Evolutionary conservation across 75 land plant genomes (phyloP).

Genomic region (Sequoia sempervirens): DNA sequence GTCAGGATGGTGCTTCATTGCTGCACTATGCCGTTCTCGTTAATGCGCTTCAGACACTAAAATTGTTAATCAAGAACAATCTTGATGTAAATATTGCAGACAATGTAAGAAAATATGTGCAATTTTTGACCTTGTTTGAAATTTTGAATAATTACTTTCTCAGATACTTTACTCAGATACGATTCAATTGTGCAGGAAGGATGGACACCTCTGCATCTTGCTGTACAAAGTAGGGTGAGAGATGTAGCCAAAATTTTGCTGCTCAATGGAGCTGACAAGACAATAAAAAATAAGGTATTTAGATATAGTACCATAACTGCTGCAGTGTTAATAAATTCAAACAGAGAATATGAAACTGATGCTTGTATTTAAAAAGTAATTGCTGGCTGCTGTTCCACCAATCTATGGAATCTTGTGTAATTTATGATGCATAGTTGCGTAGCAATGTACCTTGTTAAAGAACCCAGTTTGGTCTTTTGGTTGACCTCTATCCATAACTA

Average conservation of each 20-base stretch:
- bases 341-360: constrained; percentile 1
- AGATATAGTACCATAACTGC: background rate
- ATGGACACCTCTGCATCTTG: constrained; percentile 95
- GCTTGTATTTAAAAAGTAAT: constrained; percentile 6
- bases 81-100: constrained; percentile 78
- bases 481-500: background rate
- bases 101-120: constrained; percentile 36
- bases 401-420: background rate
- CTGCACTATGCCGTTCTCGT: constrained; percentile 89
- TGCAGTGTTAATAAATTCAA: constrained; percentile 1
- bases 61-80: constrained; percentile 59
- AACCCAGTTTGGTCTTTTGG: background rate
- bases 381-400: background rate
- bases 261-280: constrained; percentile 76
- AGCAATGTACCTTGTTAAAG: background rate
- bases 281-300: constrained; percentile 61
- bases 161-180: background rate
- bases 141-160: background rate
- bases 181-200: constrained; percentile 3
- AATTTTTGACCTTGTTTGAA: background rate
- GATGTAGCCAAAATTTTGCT: constrained; percentile 68
- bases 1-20: constrained; percentile 76
- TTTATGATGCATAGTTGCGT: background rate
- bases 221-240: constrained; percentile 67
- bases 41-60: constrained; percentile 66